Percentiles rank a stretch among this genome's conserved stretches.
Evolutionary conservation across 441 rosid species (phyloP).

Genomic region (Aquilaria agallochum): DNA sequence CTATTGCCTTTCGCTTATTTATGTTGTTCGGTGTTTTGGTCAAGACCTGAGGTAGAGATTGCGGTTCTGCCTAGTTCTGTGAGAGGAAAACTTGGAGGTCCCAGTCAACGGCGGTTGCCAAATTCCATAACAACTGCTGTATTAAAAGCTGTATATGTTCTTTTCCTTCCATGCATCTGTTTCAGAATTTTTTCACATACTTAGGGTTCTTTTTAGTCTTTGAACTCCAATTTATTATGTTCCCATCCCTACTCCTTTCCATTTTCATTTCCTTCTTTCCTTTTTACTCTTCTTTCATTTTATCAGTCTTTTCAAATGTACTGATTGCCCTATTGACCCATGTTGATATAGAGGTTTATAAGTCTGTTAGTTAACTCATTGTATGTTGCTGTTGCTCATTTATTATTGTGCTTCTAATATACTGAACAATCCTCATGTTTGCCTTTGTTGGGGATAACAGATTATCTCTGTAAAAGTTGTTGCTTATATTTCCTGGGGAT

Average conservation of each 20-base stretch:
- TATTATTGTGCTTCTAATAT: background rate
- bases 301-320: no score
- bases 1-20: conserved; percentile 58
- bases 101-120: conserved; percentile 92
- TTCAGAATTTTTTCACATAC: background rate
- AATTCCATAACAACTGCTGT: conserved; percentile 61
- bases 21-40: conserved; percentile 71
- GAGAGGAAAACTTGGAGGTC: conserved; percentile 93
- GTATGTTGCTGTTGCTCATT: background rate
- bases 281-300: no score
- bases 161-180: conserved; percentile 7
- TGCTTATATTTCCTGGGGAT: conserved; percentile 57
- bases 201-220: background rate
- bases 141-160: conserved; percentile 73
- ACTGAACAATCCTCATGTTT: background rate
- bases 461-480: conserved; percentile 57
- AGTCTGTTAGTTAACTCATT: no score
- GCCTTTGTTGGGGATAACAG: conserved; percentile 40
- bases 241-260: no score
- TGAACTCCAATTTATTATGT: no score
- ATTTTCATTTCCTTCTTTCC: no score
- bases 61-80: conserved; percentile 66
- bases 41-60: conserved; percentile 33
- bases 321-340: no score
- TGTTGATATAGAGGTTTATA: no score